Evolutionary conservation across 257 asterid genomes (phyloP).

Genomic region (Plectranthus barbatus): DNA sequence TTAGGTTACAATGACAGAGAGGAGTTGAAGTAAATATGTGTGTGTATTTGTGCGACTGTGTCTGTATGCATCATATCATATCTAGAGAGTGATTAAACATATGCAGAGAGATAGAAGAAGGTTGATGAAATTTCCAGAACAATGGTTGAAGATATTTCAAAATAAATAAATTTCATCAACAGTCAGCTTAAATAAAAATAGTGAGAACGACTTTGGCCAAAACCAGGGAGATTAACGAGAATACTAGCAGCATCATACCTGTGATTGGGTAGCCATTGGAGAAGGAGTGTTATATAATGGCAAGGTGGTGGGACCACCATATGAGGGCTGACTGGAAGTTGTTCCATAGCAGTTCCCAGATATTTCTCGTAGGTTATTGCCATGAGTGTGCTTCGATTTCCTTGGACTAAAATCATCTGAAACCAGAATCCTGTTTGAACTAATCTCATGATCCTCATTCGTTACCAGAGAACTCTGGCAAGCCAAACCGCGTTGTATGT

Average conservation of each 20-base stretch:
- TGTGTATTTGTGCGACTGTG: too few relatives aligned
- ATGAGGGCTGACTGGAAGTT: slow-evolving; percentile 42
- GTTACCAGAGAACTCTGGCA: slow-evolving; percentile 41
- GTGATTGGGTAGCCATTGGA: slow-evolving; percentile 64
- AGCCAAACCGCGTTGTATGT: slow-evolving; percentile 38
- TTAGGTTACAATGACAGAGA: too few relatives aligned
- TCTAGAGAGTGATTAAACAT: too few relatives aligned
- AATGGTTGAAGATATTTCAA: neutral
- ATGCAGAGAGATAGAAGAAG: too few relatives aligned
- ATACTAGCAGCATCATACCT: slow-evolving; percentile 34
- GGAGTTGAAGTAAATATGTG: too few relatives aligned
- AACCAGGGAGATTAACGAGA: slow-evolving; percentile 7
- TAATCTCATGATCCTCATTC: slow-evolving; percentile 41
- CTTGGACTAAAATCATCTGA: slow-evolving; percentile 72
- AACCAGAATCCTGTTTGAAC: slow-evolving; percentile 34
- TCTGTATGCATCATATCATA: too few relatives aligned
- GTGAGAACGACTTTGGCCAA: neutral
- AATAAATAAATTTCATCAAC: neutral
- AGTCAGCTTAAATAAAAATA: neutral
- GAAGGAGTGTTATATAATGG: slow-evolving; percentile 87
- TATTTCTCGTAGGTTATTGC: slow-evolving; percentile 53
- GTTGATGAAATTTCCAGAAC: neutral
- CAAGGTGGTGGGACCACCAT: slow-evolving; percentile 44
- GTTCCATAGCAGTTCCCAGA: slow-evolving; percentile 57
- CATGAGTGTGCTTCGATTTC: slow-evolving; percentile 45